Base-by-base conservation (phyloP, 176 grass and related monocot species). In the Hordeum marinum region DNA sequence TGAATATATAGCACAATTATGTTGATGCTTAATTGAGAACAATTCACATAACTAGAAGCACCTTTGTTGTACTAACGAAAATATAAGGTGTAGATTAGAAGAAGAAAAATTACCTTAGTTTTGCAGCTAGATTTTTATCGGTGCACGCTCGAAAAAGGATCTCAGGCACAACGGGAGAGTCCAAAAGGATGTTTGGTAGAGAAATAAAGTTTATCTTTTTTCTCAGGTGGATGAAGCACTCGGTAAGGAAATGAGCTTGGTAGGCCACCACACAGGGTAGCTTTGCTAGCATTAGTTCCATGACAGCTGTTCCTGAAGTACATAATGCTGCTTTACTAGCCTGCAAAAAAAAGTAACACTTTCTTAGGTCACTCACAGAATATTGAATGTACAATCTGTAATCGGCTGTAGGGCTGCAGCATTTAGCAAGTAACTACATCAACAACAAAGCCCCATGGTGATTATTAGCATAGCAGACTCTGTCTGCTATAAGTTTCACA, bases 111-210 rank as follows among this genome's bases (percentile, higher is more conserved):
- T 83, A 95, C 93, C 93, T 94, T 34, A 98, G 65, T 71, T 85
- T 76, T 84, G 82, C 73, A 39, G 85, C 83, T 65, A 98, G 68
- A 64, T 92, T 98, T 41, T 83, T 73, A 79, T 82, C 70, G 55
- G 91, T 95, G 55, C 93, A 98, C 52, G 84, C 27, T 20, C 36
- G 58, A 76, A 98, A 98, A 75, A 98, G 96, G 77, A 98, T 77
- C 90, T 95, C 96, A 29, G 96, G 96, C 65, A 98, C 79, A 85
- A 90, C 39, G 0, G 86, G 65, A 77, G 91, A 90, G 87, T 89
- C 89, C 77, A 98, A 90, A 74, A 98, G 89, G 85, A 95, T 98
- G 78, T 98, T 98, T 18, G 93, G 96, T 35, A 98, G 86, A 81
- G 91, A 94, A 82, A 98, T 98, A 84, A 84, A 95, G 9, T 98